Conservation (phyloP, 2,329 filamentous ascomycete species). For the Fusarium sp. region DNA sequence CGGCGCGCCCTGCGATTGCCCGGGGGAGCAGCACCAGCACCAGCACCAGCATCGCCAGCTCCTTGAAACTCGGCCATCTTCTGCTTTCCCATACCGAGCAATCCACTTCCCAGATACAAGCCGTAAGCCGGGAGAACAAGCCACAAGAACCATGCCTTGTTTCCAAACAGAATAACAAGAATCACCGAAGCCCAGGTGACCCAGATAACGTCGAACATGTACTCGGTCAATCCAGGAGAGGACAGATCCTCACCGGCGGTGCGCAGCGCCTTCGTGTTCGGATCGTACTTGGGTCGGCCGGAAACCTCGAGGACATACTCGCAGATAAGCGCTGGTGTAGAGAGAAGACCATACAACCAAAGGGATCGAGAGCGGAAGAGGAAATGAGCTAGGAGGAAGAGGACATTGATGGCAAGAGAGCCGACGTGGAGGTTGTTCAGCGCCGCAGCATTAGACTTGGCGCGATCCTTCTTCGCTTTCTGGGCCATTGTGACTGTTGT, state of each 20-base stretch:
- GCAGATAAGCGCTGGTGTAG: constrained; percentile 79
- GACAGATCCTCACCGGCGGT: constrained; percentile 88
- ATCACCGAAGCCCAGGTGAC: constrained; percentile 86
- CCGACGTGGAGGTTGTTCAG: constrained; percentile 87
- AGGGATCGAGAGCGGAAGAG: constrained; percentile 74
- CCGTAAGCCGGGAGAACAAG: constrained; percentile 67
- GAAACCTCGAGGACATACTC: constrained; percentile 88
- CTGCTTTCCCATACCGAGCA: constrained; percentile 66
- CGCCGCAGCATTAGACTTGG: constrained; percentile 80
- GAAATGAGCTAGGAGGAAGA: constrained; percentile 81
- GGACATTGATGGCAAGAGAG: constrained; percentile 75
- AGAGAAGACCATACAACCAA: constrained; percentile 77
- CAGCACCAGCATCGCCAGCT: constrained; percentile 49
- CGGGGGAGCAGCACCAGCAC: constrained; percentile 53
- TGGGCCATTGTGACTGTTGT: constrained; percentile 65
- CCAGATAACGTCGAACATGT: constrained; percentile 97
- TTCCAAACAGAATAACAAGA: constrained; percentile 81
- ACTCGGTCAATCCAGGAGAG: constrained; percentile 90
- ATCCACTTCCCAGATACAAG: constrained; percentile 64
- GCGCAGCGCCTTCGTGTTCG: constrained; percentile 74
- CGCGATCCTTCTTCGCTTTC: constrained; percentile 74
- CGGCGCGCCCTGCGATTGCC: constrained; percentile 68
- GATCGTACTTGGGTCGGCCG: constrained; percentile 80
- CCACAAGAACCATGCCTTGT: constrained; percentile 76
- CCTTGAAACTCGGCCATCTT: constrained; percentile 63